Conservation (phyloP, 805 yeast species). For the Saccharomycopsis sp. region DNA sequence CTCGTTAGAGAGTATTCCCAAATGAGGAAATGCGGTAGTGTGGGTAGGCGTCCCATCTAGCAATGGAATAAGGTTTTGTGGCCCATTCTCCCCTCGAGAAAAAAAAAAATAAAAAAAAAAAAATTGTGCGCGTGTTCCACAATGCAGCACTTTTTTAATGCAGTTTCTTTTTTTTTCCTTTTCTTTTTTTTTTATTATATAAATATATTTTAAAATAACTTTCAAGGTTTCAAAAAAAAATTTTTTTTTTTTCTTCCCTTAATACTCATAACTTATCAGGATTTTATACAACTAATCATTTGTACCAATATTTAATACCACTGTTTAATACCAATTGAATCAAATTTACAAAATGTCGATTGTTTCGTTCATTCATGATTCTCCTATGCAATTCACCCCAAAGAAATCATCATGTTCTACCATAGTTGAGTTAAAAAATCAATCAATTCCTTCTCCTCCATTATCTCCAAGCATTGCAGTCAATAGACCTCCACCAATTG, state of each 20-base stretch:
- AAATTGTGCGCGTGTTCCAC: neutral
- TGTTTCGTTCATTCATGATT: neutral
- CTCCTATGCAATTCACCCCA: conserved; percentile 1
- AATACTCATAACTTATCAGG: neutral
- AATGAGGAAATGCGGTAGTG: too few relatives aligned
- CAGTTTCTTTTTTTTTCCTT: neutral
- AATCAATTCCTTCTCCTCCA: conserved; percentile 39
- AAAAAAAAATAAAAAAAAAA: neutral
- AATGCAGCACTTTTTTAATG: neutral
- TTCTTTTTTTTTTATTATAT: neutral
- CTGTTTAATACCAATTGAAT: neutral
- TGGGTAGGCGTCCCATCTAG: too few relatives aligned
- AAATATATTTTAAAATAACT: neutral
- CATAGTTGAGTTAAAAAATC: conserved; percentile 20
- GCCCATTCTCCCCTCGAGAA: too few relatives aligned
- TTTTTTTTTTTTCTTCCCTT: neutral
- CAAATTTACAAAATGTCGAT: neutral
- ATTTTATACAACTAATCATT: neutral
- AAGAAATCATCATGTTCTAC: neutral
- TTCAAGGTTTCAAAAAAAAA: neutral
- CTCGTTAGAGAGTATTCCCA: too few relatives aligned
- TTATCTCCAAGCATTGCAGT: conserved; percentile 35
- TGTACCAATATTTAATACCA: neutral
- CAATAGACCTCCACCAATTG: conserved; percentile 3
- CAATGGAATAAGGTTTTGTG: too few relatives aligned